Conservation (phyloP, 164 flowering plant species). For the Nymphaea colorata region DNA sequence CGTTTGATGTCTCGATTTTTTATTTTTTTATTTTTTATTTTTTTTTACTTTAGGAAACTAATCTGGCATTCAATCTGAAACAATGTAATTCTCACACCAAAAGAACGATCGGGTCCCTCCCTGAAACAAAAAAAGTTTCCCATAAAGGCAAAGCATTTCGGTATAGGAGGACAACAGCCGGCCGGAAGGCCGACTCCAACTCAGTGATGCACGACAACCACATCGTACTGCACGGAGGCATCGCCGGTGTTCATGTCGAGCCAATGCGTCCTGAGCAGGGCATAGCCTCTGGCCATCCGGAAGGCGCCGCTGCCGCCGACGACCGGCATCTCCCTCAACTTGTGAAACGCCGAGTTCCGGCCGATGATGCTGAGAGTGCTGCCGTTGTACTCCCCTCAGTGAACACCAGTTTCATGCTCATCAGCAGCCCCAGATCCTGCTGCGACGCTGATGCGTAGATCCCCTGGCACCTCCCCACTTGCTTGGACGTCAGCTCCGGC, state of each 20-base stretch:
- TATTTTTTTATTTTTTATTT: no score
- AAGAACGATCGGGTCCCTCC: no score
- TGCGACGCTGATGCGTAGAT: slow-evolving; percentile 23
- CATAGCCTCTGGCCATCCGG: slow-evolving; percentile 33
- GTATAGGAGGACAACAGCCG: no score
- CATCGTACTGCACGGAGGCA: slow-evolving; percentile 39
- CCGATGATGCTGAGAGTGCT: slow-evolving; percentile 34
- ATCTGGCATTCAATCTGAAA: no score
- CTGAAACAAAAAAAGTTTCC: no score
- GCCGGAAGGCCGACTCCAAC: no score
- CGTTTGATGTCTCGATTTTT: no score
- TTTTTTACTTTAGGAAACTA: no score
- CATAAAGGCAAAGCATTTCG: no score
- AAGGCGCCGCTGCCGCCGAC: slow-evolving; percentile 41
- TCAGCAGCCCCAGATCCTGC: slow-evolving; percentile 14
- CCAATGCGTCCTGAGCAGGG: slow-evolving; percentile 18
- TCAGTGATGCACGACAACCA: slow-evolving; percentile 29
- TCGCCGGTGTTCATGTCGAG: slow-evolving; percentile 14
- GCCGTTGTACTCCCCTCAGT: slow-evolving; percentile 32
- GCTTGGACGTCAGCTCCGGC: slow-evolving; percentile 21
- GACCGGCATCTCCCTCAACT: slow-evolving; percentile 31
- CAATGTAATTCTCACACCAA: no score
- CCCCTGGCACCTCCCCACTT: slow-evolving; percentile 44
- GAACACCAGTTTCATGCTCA: slow-evolving; percentile 34
- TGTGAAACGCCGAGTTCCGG: slow-evolving; percentile 18